phyloP scores from a whole-genome alignment of 805 yeast species.

The Suhomyces xylopsoci region DNA sequence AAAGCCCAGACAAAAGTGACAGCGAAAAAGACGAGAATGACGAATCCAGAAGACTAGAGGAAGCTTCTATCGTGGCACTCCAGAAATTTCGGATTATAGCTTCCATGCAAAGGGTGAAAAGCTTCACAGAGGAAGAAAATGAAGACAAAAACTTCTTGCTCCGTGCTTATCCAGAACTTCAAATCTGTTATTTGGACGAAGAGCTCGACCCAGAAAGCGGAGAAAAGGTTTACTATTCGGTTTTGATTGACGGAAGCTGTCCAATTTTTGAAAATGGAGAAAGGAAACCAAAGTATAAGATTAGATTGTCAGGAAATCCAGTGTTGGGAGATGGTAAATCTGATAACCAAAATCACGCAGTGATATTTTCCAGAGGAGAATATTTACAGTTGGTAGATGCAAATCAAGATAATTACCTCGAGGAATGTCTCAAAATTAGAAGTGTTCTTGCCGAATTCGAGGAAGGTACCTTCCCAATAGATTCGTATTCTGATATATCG shows the following conservation, averaged over 20 bases:
- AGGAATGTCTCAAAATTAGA: constrained; percentile 77
- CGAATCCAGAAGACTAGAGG: constrained; percentile 39
- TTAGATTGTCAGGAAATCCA: constrained; percentile 74
- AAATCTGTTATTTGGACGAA: constrained; percentile 59
- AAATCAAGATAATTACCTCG: constrained; percentile 78
- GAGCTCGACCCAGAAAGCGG: constrained; percentile 42
- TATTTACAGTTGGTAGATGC: constrained; percentile 80
- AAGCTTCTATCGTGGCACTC: constrained; percentile 53
- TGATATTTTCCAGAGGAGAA: constrained; percentile 76
- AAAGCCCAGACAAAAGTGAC: constrained; percentile 27
- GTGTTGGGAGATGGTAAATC: constrained; percentile 83
- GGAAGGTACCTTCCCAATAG: constrained; percentile 34
- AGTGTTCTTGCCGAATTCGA: constrained; percentile 75
- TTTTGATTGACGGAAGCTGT: constrained; percentile 70
- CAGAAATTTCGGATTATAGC: constrained; percentile 63
- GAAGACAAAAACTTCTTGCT: constrained; percentile 58
- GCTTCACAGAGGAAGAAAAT: constrained; percentile 53
- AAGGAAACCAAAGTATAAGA: constrained; percentile 46
- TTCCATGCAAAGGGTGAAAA: constrained; percentile 59
- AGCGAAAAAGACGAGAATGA: constrained; percentile 24
- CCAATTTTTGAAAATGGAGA: constrained; percentile 55
- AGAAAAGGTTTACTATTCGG: constrained; percentile 52
- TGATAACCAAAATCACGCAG: constrained; percentile 77
- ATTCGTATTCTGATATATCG: constrained; percentile 11
- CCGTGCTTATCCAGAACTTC: constrained; percentile 66